Base-by-base conservation (phyloP, 106 monocot genomes). In the Dendrobium nobile region DNA sequence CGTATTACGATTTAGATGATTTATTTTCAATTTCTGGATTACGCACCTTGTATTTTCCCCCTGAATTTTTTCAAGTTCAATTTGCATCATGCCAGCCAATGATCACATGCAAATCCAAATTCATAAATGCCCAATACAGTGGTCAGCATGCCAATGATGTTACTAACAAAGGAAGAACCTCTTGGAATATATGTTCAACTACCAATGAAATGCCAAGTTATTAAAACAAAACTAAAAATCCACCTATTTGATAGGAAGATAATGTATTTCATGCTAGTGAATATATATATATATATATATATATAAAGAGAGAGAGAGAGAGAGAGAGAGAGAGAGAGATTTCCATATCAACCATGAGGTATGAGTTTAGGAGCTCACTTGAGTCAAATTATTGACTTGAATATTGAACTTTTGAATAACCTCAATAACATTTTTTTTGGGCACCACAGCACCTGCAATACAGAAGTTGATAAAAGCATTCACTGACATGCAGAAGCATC, bases 341-440 rank as follows among this genome's bases (percentile, higher is more conserved):
- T 41, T n/a, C 28, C 56, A 56, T 19, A 16, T 56, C 56, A 17
- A 17, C 56, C 56, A 56, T 17, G 56, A 68, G 54, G 40, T 42
- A 82, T 41, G 55, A 18, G 19, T 70, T 64, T 40, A 51, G 20
- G 20, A 55, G 20, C 84, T 83, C 41, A 98, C 98, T 82, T 99
- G 99, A 44, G 99, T 99, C 31, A 99, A 82, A 87, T 99, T 99
- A 81, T 91, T 93, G 82, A 99, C 95, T 95, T 99, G 99, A 73
- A 99, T 99, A 85, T 99, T 99, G 79, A 93, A 99, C 77, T 87
- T 95, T 11, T 86, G 88, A 79, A 95, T 95, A 41, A 95, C 76
- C 58, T 95, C 89, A 81, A 93, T 59, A 37, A 99, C 85, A 78
- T 99, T 89, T 78, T 84, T 74, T 88, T 93, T 99, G 42, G 99